Evolutionary conservation across 345 rosid species (phyloP).

Genomic region (Pistacia atlantica): DNA sequence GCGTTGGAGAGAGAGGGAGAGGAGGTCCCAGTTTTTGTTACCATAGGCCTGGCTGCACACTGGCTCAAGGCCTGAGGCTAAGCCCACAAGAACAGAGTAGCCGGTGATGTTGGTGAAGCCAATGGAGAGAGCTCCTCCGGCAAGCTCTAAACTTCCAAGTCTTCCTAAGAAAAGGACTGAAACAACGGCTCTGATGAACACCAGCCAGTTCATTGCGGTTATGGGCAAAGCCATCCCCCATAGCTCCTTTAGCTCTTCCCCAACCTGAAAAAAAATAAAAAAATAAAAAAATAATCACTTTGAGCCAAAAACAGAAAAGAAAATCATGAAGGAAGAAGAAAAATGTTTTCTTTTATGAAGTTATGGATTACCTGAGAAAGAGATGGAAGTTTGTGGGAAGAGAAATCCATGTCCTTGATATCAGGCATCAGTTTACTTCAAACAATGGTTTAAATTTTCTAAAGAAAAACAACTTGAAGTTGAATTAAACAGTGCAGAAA

Average conservation of each 20-base stretch:
- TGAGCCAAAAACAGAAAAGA: not conserved
- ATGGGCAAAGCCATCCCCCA: slow-evolving; percentile 91
- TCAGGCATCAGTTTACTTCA: slow-evolving; percentile 46
- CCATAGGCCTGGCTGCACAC: slow-evolving; percentile 98
- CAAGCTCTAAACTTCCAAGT: slow-evolving; percentile 90
- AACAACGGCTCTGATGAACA: slow-evolving; percentile 73
- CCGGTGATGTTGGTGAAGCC: slow-evolving; percentile 99
- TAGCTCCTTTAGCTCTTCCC: slow-evolving; percentile 83
- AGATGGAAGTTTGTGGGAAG: slow-evolving; percentile 53
- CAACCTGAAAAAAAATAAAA: slow-evolving; percentile 39
- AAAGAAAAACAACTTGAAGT: too few species aligned
- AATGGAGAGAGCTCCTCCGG: slow-evolving; percentile 94
- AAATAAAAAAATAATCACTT: not conserved
- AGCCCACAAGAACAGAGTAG: slow-evolving; percentile 88
- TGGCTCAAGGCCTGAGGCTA: slow-evolving; percentile 96
- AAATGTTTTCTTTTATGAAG: not conserved
- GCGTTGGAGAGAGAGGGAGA: slow-evolving; percentile 81
- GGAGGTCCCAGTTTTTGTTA: slow-evolving; percentile 86
- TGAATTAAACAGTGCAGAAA: slow-evolving; percentile 17
- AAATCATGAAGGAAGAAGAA: not conserved
- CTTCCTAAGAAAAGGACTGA: slow-evolving; percentile 90
- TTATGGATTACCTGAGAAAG: slow-evolving; percentile 47
- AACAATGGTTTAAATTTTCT: slow-evolving; percentile 1
- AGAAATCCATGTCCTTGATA: slow-evolving; percentile 44
- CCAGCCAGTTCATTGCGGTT: slow-evolving; percentile 85